Conservation (phyloP, 495 filamentous ascomycete genomes). For the Staphylotrichum longicolle region DNA sequence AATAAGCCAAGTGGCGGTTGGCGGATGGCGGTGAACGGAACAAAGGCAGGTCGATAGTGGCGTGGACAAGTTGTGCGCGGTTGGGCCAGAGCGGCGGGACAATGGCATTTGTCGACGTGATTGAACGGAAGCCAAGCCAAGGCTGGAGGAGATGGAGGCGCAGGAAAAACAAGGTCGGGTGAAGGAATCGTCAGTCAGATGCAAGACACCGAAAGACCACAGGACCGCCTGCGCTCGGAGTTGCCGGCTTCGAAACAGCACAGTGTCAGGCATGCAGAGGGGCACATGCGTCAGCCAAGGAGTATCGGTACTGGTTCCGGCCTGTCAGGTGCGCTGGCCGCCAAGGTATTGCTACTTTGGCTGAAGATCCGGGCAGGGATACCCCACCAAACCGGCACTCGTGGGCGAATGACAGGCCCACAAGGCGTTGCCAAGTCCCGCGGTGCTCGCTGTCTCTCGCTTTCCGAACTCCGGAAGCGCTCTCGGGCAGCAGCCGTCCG, state of each 20-base stretch:
- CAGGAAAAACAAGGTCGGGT: background rate
- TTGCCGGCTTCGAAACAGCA: background rate
- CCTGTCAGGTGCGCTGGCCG: background rate
- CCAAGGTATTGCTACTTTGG: background rate
- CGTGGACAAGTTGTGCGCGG: background rate
- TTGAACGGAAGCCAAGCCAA: background rate
- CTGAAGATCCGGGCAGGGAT: background rate
- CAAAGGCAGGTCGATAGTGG: conserved; percentile 5
- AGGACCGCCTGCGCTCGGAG: background rate
- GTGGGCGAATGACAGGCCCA: conserved; percentile 9
- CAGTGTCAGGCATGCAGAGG: conserved; percentile 7
- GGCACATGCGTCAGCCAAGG: conserved; percentile 11
- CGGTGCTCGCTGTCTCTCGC: background rate
- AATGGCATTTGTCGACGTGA: background rate
- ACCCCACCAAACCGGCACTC: background rate
- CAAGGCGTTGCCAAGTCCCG: background rate
- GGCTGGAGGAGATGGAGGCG: background rate
- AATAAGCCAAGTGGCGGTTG: background rate
- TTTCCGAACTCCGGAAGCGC: conserved; percentile 7
- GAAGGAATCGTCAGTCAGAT: background rate
- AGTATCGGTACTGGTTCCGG: background rate
- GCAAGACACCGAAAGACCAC: background rate
- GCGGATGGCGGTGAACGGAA: background rate
- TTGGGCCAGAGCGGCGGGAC: no score
- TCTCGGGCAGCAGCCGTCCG: no score